Evolutionary conservation across 371 early-diverging fungal genomes (phyloP).

Genomic region (Mortierella sp.): DNA sequence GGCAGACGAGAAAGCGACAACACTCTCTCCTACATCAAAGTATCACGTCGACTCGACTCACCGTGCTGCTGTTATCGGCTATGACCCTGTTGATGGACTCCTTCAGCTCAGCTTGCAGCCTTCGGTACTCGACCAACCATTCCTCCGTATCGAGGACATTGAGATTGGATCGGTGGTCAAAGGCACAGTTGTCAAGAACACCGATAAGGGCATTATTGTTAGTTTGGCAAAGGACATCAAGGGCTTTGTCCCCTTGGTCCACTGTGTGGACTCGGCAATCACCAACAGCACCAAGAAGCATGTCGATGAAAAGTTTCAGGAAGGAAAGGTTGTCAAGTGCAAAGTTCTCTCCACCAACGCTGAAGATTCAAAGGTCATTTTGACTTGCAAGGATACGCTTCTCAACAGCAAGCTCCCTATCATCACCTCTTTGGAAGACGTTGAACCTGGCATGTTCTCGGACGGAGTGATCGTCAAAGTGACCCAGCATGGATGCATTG

Average conservation of each 20-base stretch:
- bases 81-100: slow-evolving; percentile 80
- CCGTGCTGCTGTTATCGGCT: slow-evolving; percentile 81
- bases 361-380: slow-evolving; percentile 61
- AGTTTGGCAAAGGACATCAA: slow-evolving; percentile 69
- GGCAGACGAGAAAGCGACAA: slow-evolving; percentile 70
- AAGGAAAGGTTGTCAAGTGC: slow-evolving; percentile 72
- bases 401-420: slow-evolving; percentile 76
- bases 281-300: slow-evolving; percentile 76
- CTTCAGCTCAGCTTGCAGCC: slow-evolving; percentile 77
- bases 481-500: slow-evolving; percentile 75
- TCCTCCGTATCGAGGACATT: slow-evolving; percentile 76
- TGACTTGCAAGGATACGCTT: slow-evolving; percentile 87
- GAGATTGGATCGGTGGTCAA: slow-evolving; percentile 74
- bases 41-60: slow-evolving; percentile 76
- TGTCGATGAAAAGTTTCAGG: slow-evolving; percentile 68
- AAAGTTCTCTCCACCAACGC: slow-evolving; percentile 75
- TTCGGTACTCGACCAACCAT: slow-evolving; percentile 75
- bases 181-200: slow-evolving; percentile 62
- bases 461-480: slow-evolving; percentile 75
- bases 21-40: slow-evolving; percentile 62
- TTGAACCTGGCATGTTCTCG: slow-evolving; percentile 65
- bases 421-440: slow-evolving; percentile 66
- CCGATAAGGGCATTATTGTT: slow-evolving; percentile 72
- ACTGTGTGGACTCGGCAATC: slow-evolving; percentile 82
- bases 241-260: slow-evolving; percentile 77